phyloP scores from a whole-genome alignment of 2,329 filamentous ascomycete species.

The Xylariaceae sp. region DNA sequence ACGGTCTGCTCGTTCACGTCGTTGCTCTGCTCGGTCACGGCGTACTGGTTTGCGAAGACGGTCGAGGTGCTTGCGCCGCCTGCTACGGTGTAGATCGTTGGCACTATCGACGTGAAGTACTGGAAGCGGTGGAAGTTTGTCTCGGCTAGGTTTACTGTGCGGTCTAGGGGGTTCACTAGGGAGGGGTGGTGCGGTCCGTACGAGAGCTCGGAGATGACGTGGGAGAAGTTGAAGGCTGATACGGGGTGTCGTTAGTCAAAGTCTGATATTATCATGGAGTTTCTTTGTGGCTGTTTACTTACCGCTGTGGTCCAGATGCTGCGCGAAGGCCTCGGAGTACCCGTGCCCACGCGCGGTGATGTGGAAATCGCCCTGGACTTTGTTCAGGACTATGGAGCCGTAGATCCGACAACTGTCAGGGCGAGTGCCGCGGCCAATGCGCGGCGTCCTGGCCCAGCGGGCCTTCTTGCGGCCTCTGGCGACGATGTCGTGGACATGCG shows the following conservation, averaged over 20 bases:
- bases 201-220: conserved; percentile 91
- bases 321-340: conserved; percentile 67
- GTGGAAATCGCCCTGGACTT: conserved; percentile 97
- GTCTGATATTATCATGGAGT: neutral
- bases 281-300: too few species aligned
- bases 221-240: conserved; percentile 91
- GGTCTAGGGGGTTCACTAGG: conserved; percentile 89
- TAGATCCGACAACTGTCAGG: conserved; percentile 82
- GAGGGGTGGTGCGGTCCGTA: conserved; percentile 97
- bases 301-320: conserved; percentile 78
- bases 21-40: conserved; percentile 83
- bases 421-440: conserved; percentile 45
- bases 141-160: conserved; percentile 73
- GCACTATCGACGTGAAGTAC: conserved; percentile 94
- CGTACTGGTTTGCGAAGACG: conserved; percentile 95
- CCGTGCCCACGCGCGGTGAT: conserved; percentile 93
- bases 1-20: conserved; percentile 65
- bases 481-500: conserved; percentile 89
- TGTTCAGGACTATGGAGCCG: conserved; percentile 87
- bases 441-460: conserved; percentile 73
- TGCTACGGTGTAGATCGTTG: conserved; percentile 79
- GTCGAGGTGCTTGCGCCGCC: conserved; percentile 44
- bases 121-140: conserved; percentile 92
- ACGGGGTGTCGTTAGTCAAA: conserved; percentile 24
- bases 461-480: conserved; percentile 60